These are phyloP conservation scores for Euclidium syriacum DNA, from an alignment of 345 rosid genomes.

Conservation along the genomic window DNA sequence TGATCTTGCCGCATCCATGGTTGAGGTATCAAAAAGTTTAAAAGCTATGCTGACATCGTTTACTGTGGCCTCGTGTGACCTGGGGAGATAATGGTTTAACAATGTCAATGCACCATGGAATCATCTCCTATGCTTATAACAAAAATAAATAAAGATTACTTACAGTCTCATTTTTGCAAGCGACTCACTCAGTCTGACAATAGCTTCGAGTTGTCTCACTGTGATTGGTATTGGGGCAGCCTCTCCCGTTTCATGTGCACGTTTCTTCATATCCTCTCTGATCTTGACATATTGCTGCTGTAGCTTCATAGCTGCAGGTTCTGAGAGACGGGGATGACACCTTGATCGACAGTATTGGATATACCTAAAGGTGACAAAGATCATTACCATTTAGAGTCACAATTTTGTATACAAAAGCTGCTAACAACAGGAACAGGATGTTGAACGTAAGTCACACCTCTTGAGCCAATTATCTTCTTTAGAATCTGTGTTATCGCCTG, in stretches of 20 bases:
- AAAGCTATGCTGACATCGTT: slow-evolving; percentile 82
- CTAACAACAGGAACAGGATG: not conserved
- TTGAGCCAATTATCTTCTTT: slow-evolving; percentile 95
- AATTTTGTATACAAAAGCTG: not conserved
- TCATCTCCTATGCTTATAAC: not conserved
- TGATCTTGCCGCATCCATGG: slow-evolving; percentile 96
- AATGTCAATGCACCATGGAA: not conserved
- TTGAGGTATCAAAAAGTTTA: slow-evolving; percentile 81
- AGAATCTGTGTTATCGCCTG: slow-evolving; percentile 44
- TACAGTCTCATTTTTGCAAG: slow-evolving; percentile 96
- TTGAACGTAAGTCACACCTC: slow-evolving; percentile 42
- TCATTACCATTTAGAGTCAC: slow-evolving; percentile 17
- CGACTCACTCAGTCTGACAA: slow-evolving; percentile 82
- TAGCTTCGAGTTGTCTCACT: slow-evolving; percentile 94
- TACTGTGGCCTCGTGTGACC: slow-evolving; percentile 85
- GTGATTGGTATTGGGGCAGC: slow-evolving; percentile 83
- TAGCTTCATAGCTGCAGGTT: slow-evolving; percentile 62
- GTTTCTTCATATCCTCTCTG: slow-evolving; percentile 95
- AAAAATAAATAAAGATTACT: no score
- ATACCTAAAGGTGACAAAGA: slow-evolving; percentile 45
- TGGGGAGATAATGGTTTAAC: slow-evolving; percentile 16
- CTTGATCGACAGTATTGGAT: slow-evolving; percentile 76
- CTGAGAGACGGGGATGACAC: slow-evolving; percentile 84
- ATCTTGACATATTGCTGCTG: slow-evolving; percentile 78
- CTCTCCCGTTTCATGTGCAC: slow-evolving; percentile 92